Evolutionary conservation across 306 rosid species (phyloP), one percentile per base, ranked within the genome.

Genomic region (Vicia faba): DNA sequence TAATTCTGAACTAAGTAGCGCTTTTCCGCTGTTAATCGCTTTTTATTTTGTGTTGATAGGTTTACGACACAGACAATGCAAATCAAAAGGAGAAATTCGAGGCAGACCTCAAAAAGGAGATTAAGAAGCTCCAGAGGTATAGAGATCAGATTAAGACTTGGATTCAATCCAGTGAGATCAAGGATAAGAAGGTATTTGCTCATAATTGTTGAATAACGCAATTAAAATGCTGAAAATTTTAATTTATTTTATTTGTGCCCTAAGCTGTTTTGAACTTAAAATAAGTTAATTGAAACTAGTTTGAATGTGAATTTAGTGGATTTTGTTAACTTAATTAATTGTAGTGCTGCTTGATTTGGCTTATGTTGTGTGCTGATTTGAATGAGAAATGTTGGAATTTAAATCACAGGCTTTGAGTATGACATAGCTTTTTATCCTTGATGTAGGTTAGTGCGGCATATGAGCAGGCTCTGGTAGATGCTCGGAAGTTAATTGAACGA

Each of bases 61-160:
- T 93, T 57, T 93, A 93, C 43, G 97, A 93, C 49, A 89, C 98
- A 15, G 97, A 93, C 69, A 93, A 93, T 86, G 92, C 97, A 26
- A 93, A 93, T 66, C 98, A 93, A 87, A 93, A 89, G 88, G 98
- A 93, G 80, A 93, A 93, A 75, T 93, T 93, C 65, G 98, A 93
- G 73, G 97, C 98, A 9, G 98, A 93, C 84, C 86, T 93, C 75
- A 93, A 93, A 82, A 93, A 93, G 83, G 98, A 93, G 84, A 93
- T 93, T 70, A 93, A 93, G 81, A 93, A 93, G 84, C 93, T 93
- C 2, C 98, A 92, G 85, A 79, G 98, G 75, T 92, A 92, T 49
- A 78, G 98, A 45, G 98, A 92, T 66, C 98, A 92, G 66, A 93
- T 93, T 58, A 93, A 89, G 81, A 93, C 97, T 12, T 93, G 97